Conservation (phyloP, 1,284 basidiomycete species). For the Apiotrichum veenhuisii region DNA sequence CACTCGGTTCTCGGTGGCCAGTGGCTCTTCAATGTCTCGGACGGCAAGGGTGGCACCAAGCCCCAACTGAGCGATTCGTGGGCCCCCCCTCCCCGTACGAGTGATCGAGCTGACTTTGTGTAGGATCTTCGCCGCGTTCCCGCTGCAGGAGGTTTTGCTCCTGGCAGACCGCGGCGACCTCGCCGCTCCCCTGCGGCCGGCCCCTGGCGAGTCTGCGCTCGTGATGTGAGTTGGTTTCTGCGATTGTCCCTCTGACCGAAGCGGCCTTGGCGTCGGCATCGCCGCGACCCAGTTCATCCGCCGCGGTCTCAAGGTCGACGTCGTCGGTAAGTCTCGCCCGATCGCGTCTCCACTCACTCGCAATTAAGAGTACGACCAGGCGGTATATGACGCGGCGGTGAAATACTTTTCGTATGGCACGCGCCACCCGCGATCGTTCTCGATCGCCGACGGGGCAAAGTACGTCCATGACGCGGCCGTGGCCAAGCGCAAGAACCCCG, state of each 20-base stretch:
- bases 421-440: constrained; percentile 56
- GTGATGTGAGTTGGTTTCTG: constrained; percentile 27
- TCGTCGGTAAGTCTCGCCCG: constrained; percentile 28
- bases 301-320: constrained; percentile 57
- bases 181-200: neutral
- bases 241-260: constrained; percentile 38
- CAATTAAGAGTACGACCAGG: constrained; percentile 73
- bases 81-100: constrained; percentile 23
- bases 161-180: constrained; percentile 53
- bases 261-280: constrained; percentile 80
- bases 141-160: constrained; percentile 75
- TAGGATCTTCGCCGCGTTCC: constrained; percentile 77
- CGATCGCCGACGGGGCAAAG: constrained; percentile 68
- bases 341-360: neutral
- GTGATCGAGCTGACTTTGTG: constrained; percentile 40
- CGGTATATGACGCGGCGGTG: constrained; percentile 75
- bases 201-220: constrained; percentile 20
- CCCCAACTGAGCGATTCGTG: constrained; percentile 55
- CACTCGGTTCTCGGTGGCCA: constrained; percentile 84
- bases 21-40: constrained; percentile 58
- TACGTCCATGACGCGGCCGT: constrained; percentile 57
- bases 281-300: constrained; percentile 67
- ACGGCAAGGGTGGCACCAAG: constrained; percentile 34
- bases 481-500: neutral
- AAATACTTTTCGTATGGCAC: constrained; percentile 71